Conservation (phyloP, 2,329 filamentous ascomycete species). For the Ophiostoma populinum region DNA sequence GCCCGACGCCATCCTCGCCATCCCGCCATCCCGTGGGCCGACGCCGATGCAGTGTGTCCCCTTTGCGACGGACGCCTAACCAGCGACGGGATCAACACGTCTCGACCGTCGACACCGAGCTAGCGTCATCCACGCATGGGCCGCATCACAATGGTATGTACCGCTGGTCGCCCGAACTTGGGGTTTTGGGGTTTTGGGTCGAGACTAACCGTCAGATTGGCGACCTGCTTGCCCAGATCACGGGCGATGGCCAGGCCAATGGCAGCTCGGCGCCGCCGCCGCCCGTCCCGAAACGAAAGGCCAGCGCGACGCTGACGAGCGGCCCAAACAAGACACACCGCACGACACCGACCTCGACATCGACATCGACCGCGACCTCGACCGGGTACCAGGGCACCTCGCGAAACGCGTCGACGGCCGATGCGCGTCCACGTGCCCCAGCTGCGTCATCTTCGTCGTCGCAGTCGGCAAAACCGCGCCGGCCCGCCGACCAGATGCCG, state of each 20-base stretch:
- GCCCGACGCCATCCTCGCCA: no score
- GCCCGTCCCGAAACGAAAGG: conserved; percentile 36
- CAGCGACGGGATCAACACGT: not conserved
- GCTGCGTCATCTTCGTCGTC: not conserved
- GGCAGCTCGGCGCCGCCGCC: conserved; percentile 18
- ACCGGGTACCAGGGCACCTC: conserved; percentile 3
- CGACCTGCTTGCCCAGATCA: conserved; percentile 44
- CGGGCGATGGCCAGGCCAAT: conserved; percentile 25
- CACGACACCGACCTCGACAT: conserved; percentile 10
- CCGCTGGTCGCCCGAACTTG: no score
- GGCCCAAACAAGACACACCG: conserved; percentile 26
- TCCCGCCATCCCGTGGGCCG: no score
- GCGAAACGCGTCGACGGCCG: conserved; percentile 2
- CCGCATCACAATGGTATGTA: conserved; percentile 6
- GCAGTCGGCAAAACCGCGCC: conserved; percentile 4
- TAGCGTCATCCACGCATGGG: no score
- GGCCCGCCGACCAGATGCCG: not conserved
- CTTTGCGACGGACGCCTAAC: conserved; percentile 7
- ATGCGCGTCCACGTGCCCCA: not conserved
- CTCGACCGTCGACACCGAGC: no score
- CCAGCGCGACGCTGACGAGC: conserved; percentile 29
- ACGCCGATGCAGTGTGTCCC: no score
- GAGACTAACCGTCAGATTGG: conserved; percentile 26
- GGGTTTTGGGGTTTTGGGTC: no score
- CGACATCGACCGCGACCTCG: not conserved